phyloP scores from a whole-genome alignment of 257 asterid species.

The Thymus quinquecostatus region DNA sequence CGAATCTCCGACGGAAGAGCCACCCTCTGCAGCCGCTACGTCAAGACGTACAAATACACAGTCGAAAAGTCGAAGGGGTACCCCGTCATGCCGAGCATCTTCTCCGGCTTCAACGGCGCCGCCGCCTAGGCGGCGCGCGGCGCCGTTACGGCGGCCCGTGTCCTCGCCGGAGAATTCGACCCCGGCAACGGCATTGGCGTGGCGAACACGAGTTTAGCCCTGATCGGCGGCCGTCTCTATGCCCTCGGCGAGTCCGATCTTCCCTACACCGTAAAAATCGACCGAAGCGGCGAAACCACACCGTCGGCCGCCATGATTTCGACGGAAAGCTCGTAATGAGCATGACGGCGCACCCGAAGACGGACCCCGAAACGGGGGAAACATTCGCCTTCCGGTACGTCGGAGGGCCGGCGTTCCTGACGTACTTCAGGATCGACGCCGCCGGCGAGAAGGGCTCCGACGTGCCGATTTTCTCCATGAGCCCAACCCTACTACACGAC shows the following conservation, averaged over 20 bases:
- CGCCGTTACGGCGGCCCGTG: background rate
- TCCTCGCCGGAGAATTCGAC: background rate
- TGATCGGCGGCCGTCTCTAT: background rate
- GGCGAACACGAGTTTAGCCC: background rate
- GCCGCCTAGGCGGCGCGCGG: background rate
- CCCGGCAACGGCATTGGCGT: background rate
- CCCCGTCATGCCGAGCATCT: background rate
- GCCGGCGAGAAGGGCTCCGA: background rate
- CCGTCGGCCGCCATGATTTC: background rate
- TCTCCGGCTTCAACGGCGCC: constrained; percentile 8
- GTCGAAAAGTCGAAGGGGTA: background rate
- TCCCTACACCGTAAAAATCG: background rate
- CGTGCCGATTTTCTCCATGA: constrained; percentile 6
- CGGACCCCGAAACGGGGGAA: background rate
- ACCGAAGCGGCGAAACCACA: background rate
- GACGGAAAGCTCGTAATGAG: background rate
- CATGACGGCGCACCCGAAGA: constrained; percentile 1
- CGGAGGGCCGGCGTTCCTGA: background rate
- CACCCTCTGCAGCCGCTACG: constrained; percentile 1
- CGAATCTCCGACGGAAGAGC: background rate
- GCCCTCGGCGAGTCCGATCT: constrained; percentile 1
- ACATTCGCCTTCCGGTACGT: background rate
- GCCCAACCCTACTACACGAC: background rate
- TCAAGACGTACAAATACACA: background rate
- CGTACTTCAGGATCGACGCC: background rate